Conservation (phyloP, 257 asterid species). For the Gentiana dahurica region DNA sequence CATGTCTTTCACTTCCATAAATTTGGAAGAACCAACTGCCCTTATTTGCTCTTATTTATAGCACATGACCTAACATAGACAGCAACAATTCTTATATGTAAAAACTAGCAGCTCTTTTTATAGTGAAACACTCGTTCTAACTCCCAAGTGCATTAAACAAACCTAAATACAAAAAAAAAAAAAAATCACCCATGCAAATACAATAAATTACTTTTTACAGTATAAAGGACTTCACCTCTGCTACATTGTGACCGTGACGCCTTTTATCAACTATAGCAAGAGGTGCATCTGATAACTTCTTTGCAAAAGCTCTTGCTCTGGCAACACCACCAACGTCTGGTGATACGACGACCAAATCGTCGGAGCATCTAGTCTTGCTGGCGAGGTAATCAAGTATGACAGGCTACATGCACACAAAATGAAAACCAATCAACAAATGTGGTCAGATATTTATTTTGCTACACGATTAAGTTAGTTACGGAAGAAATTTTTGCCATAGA, state of each 20-base stretch:
- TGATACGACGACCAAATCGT: slow-evolving; percentile 73
- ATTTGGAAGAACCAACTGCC: too few species aligned
- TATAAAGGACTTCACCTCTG: slow-evolving; percentile 37
- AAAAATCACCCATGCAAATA: neutral
- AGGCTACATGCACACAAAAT: slow-evolving; percentile 29
- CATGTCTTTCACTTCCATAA: too few species aligned
- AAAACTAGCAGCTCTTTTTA: neutral
- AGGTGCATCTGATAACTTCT: slow-evolving; percentile 78
- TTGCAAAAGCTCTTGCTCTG: slow-evolving; percentile 81
- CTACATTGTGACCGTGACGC: slow-evolving; percentile 75
- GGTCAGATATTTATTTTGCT: too few species aligned
- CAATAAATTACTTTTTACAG: neutral
- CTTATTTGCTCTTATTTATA: neutral
- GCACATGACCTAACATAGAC: neutral
- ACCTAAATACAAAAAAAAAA: neutral
- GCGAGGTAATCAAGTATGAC: slow-evolving; percentile 86
- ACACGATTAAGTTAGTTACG: too few species aligned
- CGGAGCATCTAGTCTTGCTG: slow-evolving; percentile 60
- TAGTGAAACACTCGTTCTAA: too few species aligned
- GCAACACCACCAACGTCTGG: slow-evolving; percentile 92
- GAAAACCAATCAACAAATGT: too few species aligned
- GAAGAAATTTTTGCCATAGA: too few species aligned
- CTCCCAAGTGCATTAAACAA: neutral
- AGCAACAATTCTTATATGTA: neutral
- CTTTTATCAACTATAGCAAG: slow-evolving; percentile 80